phyloP scores from a whole-genome alignment of 2,329 filamentous ascomycete genomes.

The Fusarium tupiense region DNA sequence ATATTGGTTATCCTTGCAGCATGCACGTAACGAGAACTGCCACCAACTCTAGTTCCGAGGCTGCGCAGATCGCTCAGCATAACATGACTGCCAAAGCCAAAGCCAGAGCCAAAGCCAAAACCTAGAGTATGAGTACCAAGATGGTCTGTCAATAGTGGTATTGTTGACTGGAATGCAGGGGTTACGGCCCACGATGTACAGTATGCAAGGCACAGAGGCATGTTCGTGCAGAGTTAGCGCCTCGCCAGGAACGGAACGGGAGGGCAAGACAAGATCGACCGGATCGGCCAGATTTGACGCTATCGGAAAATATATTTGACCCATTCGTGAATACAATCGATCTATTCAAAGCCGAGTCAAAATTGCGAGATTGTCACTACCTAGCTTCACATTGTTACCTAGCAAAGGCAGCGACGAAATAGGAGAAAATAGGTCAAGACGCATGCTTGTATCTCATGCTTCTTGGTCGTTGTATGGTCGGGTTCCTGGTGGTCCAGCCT shows the following conservation, averaged over 20 bases:
- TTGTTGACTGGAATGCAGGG: conserved; percentile 10
- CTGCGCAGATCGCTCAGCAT: background rate
- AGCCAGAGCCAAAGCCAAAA: background rate
- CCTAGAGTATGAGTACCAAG: background rate
- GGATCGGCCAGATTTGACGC: conserved; percentile 4
- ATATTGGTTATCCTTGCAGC: background rate
- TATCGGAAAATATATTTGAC: background rate
- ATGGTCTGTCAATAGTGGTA: background rate
- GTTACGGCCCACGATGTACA: background rate
- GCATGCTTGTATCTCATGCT: background rate
- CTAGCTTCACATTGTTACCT: background rate
- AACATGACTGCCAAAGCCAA: background rate
- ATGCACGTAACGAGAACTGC: background rate
- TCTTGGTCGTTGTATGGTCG: background rate
- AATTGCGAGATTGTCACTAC: background rate
- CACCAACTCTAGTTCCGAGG: background rate
- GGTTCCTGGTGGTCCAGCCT: background rate
- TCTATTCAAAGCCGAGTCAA: background rate
- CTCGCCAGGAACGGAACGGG: conserved; percentile 21
- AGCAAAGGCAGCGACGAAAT: background rate
- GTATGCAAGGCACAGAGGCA: conserved; percentile 9
- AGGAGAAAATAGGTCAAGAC: background rate
- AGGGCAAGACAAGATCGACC: conserved; percentile 1
- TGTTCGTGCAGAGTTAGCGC: conserved; percentile 1
- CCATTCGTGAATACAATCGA: background rate